Evolutionary conservation across 768 basidiomycete genomes (phyloP), one percentile per base, ranked within the genome.

Genomic region (Stropharia rugosoannulata): DNA sequence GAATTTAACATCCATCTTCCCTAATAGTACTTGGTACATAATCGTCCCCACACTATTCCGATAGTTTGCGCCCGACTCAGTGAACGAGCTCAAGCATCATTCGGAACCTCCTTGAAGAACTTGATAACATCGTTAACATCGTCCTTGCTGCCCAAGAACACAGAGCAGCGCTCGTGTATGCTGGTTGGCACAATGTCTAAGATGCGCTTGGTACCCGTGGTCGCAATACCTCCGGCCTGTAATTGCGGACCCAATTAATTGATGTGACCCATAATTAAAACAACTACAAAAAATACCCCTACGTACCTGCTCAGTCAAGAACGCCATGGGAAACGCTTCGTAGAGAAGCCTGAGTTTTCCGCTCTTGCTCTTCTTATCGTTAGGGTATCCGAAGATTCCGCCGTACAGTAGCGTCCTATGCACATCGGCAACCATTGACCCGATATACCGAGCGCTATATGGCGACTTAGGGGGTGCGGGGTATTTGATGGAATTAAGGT

Each of bases 401-500:
- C 97, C 97, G 67, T 99, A 99, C 3, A 99, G 79, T 32, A 99
- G 75, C 5, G 96, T 99, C 63, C 96, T 82, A 73, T 97, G 95
- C 22, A 98, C 96, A 72, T 99, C 96, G 49, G 96, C 95, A 36
- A 98, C 97, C 97, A 99, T 99, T 58, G 93, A 95, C 25, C 97
- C 97, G 68, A 98, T 97, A 74, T 99, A 87, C 58, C 94, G 84
- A 60, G 91, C 87, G 59, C 89, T 93, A 68, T 97, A 96, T 9
- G 96, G 95, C 22, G 83, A 75, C 71, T 87, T 94, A 35, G 85
- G 86, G 47, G 82, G 70, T 43, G 83, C 69, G 1, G 96, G 95
- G 70, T 82, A 94, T 74, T 99, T 96, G 82, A 96, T 92, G 60
- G 89, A 90, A 59, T 91, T 86, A 57, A 96, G 82, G 73, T 96